phyloP scores from a whole-genome alignment of 306 rosid genomes.

The Castanea crenata region DNA sequence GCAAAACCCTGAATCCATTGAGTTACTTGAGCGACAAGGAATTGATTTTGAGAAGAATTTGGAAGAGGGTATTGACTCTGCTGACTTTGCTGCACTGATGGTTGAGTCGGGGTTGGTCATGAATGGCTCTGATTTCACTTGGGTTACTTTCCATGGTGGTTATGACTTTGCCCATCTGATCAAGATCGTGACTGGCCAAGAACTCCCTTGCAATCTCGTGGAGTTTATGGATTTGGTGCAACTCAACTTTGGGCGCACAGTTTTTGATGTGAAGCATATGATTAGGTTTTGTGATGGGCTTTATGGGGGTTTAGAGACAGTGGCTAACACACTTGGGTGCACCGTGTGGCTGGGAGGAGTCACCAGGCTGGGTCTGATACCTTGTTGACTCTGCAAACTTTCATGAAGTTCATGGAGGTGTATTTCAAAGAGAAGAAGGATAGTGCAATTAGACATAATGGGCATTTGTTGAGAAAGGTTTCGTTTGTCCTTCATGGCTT shows the following conservation, averaged over 20 bases:
- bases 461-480: too few relatives aligned
- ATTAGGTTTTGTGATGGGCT: not conserved
- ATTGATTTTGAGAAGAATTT: not conserved
- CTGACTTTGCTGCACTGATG: not conserved
- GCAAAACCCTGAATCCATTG: not conserved
- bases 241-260: not conserved
- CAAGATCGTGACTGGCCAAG: not conserved
- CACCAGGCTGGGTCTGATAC: not conserved
- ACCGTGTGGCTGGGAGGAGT: not conserved
- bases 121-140: not conserved
- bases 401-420: not conserved
- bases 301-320: not conserved
- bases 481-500: too few relatives aligned
- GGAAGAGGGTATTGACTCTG: not conserved
- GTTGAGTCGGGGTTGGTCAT: not conserved
- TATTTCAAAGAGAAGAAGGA: not conserved
- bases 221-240: not conserved
- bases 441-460: too few relatives aligned
- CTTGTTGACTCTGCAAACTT: not conserved
- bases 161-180: not conserved
- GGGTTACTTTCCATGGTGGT: not conserved
- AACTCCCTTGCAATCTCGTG: not conserved
- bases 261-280: not conserved
- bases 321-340: not conserved
- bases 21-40: not conserved